These are phyloP conservation scores for Ottelia alismoides DNA, from an alignment of 106 monocot species.

Conservation along the genomic window DNA sequence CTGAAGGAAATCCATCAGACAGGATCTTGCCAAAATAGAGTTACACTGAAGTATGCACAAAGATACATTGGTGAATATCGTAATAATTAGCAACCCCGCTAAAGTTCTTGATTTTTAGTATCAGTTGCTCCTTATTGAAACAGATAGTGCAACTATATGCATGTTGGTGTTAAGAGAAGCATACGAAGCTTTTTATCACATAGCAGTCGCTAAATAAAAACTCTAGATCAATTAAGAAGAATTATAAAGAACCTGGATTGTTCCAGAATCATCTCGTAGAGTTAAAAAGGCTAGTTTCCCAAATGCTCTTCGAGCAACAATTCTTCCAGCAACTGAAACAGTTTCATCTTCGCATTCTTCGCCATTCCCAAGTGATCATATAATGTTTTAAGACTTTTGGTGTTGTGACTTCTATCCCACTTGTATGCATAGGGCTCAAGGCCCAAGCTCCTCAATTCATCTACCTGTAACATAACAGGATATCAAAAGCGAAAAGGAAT, in stretches of 20 bases:
- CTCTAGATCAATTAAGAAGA: too few species aligned
- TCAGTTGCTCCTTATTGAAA: too few species aligned
- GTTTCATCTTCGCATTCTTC: constrained; percentile 59
- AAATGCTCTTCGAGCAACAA: constrained; percentile 87
- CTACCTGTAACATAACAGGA: constrained; percentile 35
- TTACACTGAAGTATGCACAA: too few species aligned
- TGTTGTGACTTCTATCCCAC: constrained; percentile 80
- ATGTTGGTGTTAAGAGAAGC: too few species aligned
- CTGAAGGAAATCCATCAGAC: too few species aligned
- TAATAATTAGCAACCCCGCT: too few species aligned
- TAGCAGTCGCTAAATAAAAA: too few species aligned
- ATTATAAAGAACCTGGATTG: constrained; percentile 55
- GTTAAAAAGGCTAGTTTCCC: constrained; percentile 96
- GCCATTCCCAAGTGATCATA: constrained; percentile 67
- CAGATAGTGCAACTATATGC: too few species aligned
- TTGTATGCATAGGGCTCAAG: constrained; percentile 89
- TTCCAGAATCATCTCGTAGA: constrained; percentile 82
- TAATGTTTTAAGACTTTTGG: constrained; percentile 50
- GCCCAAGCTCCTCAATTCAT: constrained; percentile 73
- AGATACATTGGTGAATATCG: too few species aligned
- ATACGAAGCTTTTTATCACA: too few species aligned
- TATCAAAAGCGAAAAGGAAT: neutral
- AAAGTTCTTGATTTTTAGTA: too few species aligned
- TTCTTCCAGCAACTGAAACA: constrained; percentile 83
- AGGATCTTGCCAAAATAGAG: too few species aligned